phyloP scores from a whole-genome alignment of 140 eudicot genomes.

The Ambrosia hybrid region DNA sequence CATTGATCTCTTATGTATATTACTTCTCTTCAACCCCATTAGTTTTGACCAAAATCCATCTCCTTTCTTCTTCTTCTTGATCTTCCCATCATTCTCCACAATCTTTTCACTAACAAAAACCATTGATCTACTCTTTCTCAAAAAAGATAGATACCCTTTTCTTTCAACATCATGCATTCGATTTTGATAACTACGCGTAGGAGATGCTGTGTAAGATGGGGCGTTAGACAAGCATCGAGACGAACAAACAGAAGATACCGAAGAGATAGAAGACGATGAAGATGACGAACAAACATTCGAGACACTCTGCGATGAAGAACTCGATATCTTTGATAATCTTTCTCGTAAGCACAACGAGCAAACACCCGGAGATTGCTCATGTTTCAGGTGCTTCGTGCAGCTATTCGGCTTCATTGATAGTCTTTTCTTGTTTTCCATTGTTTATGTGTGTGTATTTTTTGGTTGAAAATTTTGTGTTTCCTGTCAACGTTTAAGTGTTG shows the following conservation, averaged over 20 bases:
- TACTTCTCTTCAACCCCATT: conserved; percentile 37
- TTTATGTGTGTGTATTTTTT: not conserved
- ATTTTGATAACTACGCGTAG: conserved; percentile 26
- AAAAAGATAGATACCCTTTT: conserved; percentile 37
- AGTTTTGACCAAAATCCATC: conserved; percentile 64
- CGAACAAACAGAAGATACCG: conserved; percentile 36
- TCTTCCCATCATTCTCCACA: conserved; percentile 20
- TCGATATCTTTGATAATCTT: conserved; percentile 45
- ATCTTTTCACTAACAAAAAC: conserved; percentile 33
- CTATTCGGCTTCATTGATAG: not conserved
- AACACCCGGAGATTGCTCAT: conserved; percentile 77
- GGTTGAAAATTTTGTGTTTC: conserved; percentile 17
- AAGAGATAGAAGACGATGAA: conserved; percentile 43
- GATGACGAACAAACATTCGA: conserved; percentile 27
- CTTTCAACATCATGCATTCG: conserved; percentile 22
- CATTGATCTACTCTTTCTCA: conserved; percentile 48
- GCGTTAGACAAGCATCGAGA: conserved; percentile 37
- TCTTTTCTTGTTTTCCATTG: conserved; percentile 33
- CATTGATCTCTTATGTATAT: conserved; percentile 9
- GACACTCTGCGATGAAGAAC: conserved; percentile 19
- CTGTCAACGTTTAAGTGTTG: not conserved
- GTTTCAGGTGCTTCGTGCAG: conserved; percentile 81
- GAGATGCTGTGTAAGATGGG: conserved; percentile 47
- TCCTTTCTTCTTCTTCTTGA: conserved; percentile 34
- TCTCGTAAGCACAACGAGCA: conserved; percentile 70